phyloP scores from a whole-genome alignment of 345 rosid species.

The Microcos paniculata region DNA sequence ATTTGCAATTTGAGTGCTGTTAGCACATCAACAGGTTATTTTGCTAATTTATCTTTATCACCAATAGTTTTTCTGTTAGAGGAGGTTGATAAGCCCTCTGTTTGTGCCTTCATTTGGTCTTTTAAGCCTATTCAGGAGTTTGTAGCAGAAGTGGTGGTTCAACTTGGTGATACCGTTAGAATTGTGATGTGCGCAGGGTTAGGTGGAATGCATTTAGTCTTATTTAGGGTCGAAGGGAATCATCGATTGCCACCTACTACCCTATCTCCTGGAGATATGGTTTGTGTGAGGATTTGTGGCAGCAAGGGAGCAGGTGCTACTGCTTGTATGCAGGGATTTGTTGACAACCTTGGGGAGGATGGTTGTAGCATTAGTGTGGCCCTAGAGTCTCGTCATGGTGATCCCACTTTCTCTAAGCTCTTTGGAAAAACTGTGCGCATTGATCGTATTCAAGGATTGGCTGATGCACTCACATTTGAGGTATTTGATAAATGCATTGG shows the following conservation, averaged over 20 bases:
- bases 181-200: slow-evolving; percentile 52
- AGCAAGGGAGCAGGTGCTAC: slow-evolving; percentile 90
- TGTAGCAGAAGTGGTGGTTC: neutral
- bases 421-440: slow-evolving; percentile 85
- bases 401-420: slow-evolving; percentile 94
- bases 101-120: slow-evolving; percentile 12
- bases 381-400: slow-evolving; percentile 95
- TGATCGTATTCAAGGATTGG: slow-evolving; percentile 90
- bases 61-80: neutral
- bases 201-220: slow-evolving; percentile 93
- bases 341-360: slow-evolving; percentile 90
- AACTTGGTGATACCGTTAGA: slow-evolving; percentile 19
- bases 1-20: slow-evolving; percentile 87
- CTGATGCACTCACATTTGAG: slow-evolving; percentile 94
- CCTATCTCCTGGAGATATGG: slow-evolving; percentile 98
- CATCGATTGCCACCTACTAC: slow-evolving; percentile 90
- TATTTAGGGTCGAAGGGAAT: slow-evolving; percentile 81
- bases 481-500: slow-evolving; percentile 33
- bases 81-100: neutral
- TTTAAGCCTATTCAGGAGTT: neutral
- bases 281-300: slow-evolving; percentile 84
- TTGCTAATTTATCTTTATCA: slow-evolving; percentile 12
- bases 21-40: slow-evolving; percentile 81
- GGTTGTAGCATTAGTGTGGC: slow-evolving; percentile 93
- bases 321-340: slow-evolving; percentile 87